A percentile compares a stretch with the other conserved stretches of the same genome.
Conservation (phyloP, 2,329 filamentous ascomycete genomes). For the Zopfia rhizophila region DNA sequence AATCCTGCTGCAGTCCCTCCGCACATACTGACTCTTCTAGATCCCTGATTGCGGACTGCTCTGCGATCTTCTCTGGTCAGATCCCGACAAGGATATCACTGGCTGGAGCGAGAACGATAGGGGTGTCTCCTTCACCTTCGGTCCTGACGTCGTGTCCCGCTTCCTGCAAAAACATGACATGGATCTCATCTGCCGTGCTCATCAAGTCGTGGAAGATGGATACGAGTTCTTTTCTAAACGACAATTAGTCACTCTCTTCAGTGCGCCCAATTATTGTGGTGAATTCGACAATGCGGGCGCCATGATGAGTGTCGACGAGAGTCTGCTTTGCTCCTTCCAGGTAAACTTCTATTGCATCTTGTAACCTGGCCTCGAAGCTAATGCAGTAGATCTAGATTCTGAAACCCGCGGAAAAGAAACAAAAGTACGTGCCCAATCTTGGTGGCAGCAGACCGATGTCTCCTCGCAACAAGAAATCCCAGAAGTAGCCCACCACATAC, state of each 20-base stretch:
- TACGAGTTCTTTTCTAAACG: slow-evolving; percentile 99
- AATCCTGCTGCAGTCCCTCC: slow-evolving; percentile 41
- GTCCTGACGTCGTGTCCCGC: slow-evolving; percentile 93
- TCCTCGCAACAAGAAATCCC: slow-evolving; percentile 74
- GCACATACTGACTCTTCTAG: slow-evolving; percentile 65
- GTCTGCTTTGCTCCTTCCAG: slow-evolving; percentile 98
- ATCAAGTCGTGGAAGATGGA: slow-evolving; percentile 98
- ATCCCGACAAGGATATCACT: slow-evolving; percentile 98
- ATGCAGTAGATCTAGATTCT: slow-evolving; percentile 73
- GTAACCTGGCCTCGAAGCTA: slow-evolving; percentile 21
- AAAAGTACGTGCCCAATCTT: slow-evolving; percentile 94
- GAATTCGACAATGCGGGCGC: slow-evolving; percentile 99
- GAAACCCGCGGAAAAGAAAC: slow-evolving; percentile 99
- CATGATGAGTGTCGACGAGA: slow-evolving; percentile 99
- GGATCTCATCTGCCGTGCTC: slow-evolving; percentile 98
- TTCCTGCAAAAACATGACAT: slow-evolving; percentile 99
- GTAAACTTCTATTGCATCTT: slow-evolving; percentile 59
- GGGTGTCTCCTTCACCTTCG: slow-evolving; percentile 98
- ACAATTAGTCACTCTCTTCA: slow-evolving; percentile 96
- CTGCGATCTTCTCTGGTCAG: slow-evolving; percentile 97
- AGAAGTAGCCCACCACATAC: slow-evolving; percentile 64
- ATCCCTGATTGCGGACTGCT: slow-evolving; percentile 98
- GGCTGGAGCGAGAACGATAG: slow-evolving; percentile 99
- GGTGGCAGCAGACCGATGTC: slow-evolving; percentile 75
- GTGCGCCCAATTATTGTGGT: slow-evolving; percentile 98